Base-by-base conservation (phyloP, 1,284 basidiomycete species). In the Cryptococcus sp. region DNA sequence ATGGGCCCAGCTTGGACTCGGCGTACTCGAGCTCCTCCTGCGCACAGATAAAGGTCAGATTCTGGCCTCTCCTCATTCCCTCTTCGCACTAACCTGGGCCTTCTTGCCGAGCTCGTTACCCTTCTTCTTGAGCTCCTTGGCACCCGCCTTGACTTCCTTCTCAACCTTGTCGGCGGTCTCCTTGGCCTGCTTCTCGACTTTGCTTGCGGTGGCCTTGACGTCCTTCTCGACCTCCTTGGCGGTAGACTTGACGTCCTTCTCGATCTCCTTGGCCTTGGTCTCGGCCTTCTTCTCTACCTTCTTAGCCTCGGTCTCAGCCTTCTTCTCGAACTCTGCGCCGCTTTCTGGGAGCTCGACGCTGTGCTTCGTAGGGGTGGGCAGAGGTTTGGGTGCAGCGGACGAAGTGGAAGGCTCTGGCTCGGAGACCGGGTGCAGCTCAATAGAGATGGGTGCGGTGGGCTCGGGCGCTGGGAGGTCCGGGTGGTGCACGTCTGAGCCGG, bases 221-320 rank as follows among this genome's bases (percentile, higher is more conserved):
- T 82, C 79, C 22, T 79, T 78, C 71, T 87, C 84, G 38, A 83
- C 78, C 55, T 83, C 81, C 10, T 81, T 81, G 63, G 86, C 85
- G 17, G 75, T 71, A 56, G 82, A 78, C 52, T 83, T 82, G 19
- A 85, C 75, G 23, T 82, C 79, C 22, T 79, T 78, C 71, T 87
- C 84, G 35, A 83, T 78, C 55, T 83, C 81, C 10, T 81, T 81
- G 63, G 86, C 85, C 16, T 75, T 71, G 56, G 82, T 78, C 52
- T 84, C 68, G 19, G 60, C 61, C 50, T 67, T 62, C 59, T 67
- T 66, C 58, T 57, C 60, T 15, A 35, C 39, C 53, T 82, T 78
- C 54, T 84, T 69, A 19, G 61, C 67, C 58, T 64, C 60, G 60
- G 69, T 68, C 55, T 64, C 50, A 17, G 50, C 47, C 52, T 63